phyloP scores from a whole-genome alignment of 257 asterid species.

The Mitragyna speciosa region DNA sequence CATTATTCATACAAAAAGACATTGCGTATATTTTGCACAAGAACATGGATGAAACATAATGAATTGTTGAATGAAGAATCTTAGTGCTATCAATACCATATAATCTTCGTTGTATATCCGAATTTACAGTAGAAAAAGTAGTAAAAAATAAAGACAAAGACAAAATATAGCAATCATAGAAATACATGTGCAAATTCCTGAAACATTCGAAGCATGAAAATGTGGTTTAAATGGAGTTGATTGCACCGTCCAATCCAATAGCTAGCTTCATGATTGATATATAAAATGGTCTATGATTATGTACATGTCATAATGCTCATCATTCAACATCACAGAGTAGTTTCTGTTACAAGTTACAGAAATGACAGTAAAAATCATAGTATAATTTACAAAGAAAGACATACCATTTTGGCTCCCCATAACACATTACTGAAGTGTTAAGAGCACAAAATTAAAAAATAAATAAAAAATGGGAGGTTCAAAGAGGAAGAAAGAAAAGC shows the following conservation, averaged over 20 bases:
- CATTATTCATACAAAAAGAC: too few relatives aligned
- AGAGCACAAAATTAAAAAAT: too few relatives aligned
- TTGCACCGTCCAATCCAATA: slow-evolving; percentile 6
- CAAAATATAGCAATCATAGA: not conserved
- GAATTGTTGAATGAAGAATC: not conserved
- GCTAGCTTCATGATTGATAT: not conserved
- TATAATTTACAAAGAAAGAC: too few relatives aligned
- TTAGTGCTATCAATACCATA: too few relatives aligned
- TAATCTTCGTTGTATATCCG: not conserved
- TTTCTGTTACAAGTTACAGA: not conserved
- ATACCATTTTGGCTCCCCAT: not conserved
- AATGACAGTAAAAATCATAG: not conserved
- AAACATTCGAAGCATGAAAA: not conserved
- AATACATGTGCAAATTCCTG: not conserved
- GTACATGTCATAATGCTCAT: not conserved
- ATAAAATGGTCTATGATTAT: slow-evolving; percentile 3
- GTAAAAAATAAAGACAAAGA: too few relatives aligned
- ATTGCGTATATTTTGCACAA: too few relatives aligned
- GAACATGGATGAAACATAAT: too few relatives aligned
- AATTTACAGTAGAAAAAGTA: too few relatives aligned
- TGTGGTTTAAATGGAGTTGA: not conserved
- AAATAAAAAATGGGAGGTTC: too few relatives aligned
- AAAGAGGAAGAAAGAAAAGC: too few relatives aligned
- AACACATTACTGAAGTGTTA: too few relatives aligned
- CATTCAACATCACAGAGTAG: not conserved